A percentile compares a stretch with the other conserved stretches of the same genome.
Evolutionary conservation across 768 basidiomycete species (phyloP).

Genomic region (Suillus subalutaceus): DNA sequence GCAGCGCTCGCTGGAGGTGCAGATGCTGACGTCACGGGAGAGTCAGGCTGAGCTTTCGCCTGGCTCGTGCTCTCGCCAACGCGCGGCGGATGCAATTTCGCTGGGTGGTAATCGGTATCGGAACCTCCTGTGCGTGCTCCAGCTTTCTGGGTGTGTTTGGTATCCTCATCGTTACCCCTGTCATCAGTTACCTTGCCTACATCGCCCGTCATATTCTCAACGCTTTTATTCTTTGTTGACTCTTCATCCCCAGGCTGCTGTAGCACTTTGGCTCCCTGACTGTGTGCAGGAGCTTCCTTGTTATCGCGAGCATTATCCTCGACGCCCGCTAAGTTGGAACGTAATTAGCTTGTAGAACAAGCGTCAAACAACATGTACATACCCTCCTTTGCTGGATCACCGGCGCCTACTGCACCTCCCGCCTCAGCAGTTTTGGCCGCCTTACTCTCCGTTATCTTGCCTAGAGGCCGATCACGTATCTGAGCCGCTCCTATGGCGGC

Average conservation of each 20-base stretch:
- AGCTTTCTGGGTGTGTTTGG: not conserved
- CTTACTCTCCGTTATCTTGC: not conserved
- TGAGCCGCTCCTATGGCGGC: not conserved
- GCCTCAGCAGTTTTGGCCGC: not conserved
- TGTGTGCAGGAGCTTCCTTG: not conserved
- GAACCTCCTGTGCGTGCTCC: constrained; percentile 11
- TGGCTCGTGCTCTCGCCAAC: constrained; percentile 22
- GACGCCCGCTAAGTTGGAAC: not conserved
- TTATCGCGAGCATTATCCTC: constrained; percentile 4
- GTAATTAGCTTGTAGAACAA: not conserved
- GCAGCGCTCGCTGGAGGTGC: not conserved
- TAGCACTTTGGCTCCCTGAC: not conserved
- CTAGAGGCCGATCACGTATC: not conserved
- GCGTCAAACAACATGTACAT: not conserved
- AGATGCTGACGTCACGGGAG: not conserved
- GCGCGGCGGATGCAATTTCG: constrained; percentile 31
- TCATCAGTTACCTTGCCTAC: not conserved
- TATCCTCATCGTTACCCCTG: constrained; percentile 7
- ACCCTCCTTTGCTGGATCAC: constrained; percentile 17
- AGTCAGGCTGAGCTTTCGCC: not conserved
- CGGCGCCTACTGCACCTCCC: not conserved
- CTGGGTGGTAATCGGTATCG: constrained; percentile 30
- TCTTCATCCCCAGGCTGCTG: not conserved
- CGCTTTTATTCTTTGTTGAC: not conserved
- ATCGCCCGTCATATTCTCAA: not conserved